phyloP scores from a whole-genome alignment of 2,329 filamentous ascomycete species.

The Parascedosporium putredinis region DNA sequence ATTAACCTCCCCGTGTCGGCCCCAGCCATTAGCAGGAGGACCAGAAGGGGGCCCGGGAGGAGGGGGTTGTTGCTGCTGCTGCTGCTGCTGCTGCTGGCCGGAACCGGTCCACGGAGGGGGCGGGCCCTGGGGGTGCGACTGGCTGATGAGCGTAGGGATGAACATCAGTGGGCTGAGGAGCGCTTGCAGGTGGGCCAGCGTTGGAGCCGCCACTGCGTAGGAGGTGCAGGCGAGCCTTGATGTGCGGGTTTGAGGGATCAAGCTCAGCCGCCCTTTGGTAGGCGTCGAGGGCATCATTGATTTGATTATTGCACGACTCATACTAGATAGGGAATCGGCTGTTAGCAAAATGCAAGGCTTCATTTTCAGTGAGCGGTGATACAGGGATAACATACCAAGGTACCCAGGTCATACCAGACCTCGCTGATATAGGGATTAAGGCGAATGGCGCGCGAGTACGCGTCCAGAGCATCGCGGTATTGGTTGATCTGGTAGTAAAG shows the following conservation, averaged over 20 bases:
- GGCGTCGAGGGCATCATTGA: slow-evolving; percentile 87
- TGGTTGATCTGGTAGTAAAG: slow-evolving; percentile 99
- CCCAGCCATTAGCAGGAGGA: slow-evolving; percentile 44
- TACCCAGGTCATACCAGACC: slow-evolving; percentile 97
- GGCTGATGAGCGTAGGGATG: slow-evolving; percentile 90
- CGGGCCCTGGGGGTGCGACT: slow-evolving; percentile 69
- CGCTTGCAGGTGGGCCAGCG: slow-evolving; percentile 60
- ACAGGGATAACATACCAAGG: slow-evolving; percentile 56
- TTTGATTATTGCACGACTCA: slow-evolving; percentile 98
- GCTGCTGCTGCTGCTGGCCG: slow-evolving; percentile 42
- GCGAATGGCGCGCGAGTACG: slow-evolving; percentile 91
- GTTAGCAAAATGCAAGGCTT: slow-evolving; percentile 18
- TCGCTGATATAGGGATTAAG: slow-evolving; percentile 97
- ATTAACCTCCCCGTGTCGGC: slow-evolving; percentile 69
- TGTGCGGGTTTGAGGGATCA: slow-evolving; percentile 86
- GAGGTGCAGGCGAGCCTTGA: slow-evolving; percentile 86
- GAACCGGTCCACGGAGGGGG: slow-evolving; percentile 85
- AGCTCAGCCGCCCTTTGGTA: slow-evolving; percentile 92
- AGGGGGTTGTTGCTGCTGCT: slow-evolving; percentile 21
- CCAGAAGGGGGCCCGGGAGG: slow-evolving; percentile 29
- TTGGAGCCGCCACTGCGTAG: slow-evolving; percentile 71
- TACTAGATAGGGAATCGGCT: slow-evolving; percentile 46
- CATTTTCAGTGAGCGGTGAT: not conserved
- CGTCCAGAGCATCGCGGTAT: slow-evolving; percentile 94
- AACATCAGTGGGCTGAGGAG: slow-evolving; percentile 89